These are phyloP conservation scores for Barnettozyma sucrosica DNA, from an alignment of 805 yeast genomes.

Conservation along the genomic window DNA sequence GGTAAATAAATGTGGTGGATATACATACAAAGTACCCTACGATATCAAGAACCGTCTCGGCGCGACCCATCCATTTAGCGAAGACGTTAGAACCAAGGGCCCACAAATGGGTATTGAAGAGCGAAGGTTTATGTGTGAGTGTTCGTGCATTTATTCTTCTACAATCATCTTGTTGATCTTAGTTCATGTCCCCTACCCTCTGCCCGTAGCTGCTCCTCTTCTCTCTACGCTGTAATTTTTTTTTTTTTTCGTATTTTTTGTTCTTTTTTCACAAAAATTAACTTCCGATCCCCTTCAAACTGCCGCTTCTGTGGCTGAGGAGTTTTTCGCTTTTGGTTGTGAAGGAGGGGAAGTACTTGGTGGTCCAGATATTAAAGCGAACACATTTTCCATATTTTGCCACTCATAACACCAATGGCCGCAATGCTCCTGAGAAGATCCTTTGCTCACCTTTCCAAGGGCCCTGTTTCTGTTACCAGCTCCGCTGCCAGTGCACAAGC, in stretches of 20 bases:
- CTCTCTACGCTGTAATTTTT: too few relatives aligned
- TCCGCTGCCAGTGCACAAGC: slow-evolving; percentile 1
- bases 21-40: too few relatives aligned
- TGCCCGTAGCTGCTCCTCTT: too few relatives aligned
- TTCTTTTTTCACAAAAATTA: neutral
- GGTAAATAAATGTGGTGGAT: too few relatives aligned
- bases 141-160: too few relatives aligned
- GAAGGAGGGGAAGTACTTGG: neutral
- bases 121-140: too few relatives aligned
- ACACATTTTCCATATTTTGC: neutral
- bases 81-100: too few relatives aligned
- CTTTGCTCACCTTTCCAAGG: slow-evolving; percentile 7
- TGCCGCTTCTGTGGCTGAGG: neutral
- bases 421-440: slow-evolving; percentile 8
- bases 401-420: neutral
- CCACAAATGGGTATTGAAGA: too few relatives aligned
- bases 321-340: neutral
- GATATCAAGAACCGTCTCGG: too few relatives aligned
- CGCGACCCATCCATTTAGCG: too few relatives aligned
- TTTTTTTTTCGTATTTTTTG: neutral
- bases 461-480: neutral
- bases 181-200: too few relatives aligned
- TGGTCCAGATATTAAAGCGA: neutral
- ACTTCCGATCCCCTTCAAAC: neutral
- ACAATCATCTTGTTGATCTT: too few relatives aligned